Evolutionary conservation across 2,329 filamentous ascomycete genomes (phyloP).

Genomic region (Pseudocercospora pini-densiflorae): DNA sequence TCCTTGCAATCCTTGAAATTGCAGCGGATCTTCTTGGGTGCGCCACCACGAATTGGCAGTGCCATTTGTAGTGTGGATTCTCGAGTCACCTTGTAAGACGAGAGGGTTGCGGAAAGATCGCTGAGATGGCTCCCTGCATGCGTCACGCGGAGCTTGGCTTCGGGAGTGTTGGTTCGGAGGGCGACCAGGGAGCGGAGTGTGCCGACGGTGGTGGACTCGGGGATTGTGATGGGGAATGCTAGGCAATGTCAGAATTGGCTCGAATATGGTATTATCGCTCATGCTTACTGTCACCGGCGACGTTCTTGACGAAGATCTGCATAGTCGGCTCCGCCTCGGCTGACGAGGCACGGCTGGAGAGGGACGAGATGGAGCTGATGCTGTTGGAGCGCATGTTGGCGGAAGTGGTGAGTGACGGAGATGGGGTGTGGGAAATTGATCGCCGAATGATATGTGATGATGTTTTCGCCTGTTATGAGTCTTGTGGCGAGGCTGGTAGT

Average conservation of each 20-base stretch:
- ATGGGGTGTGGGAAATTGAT: neutral
- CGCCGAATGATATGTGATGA: neutral
- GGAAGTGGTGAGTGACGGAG: neutral
- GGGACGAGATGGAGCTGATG: constrained; percentile 45
- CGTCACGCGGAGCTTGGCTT: constrained; percentile 58
- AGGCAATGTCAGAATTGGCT: constrained; percentile 31
- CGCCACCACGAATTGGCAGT: constrained; percentile 61
- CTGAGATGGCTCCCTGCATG: constrained; percentile 62
- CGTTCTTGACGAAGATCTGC: constrained; percentile 66
- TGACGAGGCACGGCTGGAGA: constrained; percentile 41
- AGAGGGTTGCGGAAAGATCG: constrained; percentile 48
- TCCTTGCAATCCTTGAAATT: constrained; percentile 88
- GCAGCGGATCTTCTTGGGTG: constrained; percentile 81
- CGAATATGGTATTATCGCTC: constrained; percentile 14
- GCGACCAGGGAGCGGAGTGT: constrained; percentile 62
- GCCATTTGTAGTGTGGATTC: constrained; percentile 60
- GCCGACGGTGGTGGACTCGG: constrained; percentile 57
- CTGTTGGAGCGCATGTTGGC: constrained; percentile 48
- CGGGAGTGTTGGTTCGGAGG: constrained; percentile 59
- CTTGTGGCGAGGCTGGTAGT: neutral
- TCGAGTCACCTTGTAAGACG: constrained; percentile 53
- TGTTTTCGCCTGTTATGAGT: neutral
- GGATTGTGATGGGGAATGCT: constrained; percentile 63
- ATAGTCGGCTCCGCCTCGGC: constrained; percentile 57
- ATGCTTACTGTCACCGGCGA: constrained; percentile 61